Evolutionary conservation across 2,329 filamentous ascomycete species (phyloP), one percentile per base, ranked within the genome.

Genomic region (Chaetoscypha palmicola): DNA sequence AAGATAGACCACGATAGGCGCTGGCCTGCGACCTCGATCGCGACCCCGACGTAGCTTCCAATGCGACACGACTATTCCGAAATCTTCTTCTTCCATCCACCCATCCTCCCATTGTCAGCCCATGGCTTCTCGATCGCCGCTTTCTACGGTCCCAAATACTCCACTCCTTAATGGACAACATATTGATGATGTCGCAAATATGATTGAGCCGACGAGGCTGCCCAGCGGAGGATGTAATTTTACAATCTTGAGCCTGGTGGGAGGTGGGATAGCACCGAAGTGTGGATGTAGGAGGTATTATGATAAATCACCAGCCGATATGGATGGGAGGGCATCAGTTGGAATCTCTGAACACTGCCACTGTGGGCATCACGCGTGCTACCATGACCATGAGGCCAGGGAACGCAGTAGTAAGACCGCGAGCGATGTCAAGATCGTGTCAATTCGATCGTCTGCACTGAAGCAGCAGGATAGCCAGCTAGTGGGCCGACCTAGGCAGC

Each of bases 341-440:
- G 38, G 32, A 26, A 40, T 45, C 43, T 48, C 53, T 14, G 59
- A 49, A 16, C 52, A 56, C 19, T 77, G 74, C 59, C 68, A 71
- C 43, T 77, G 74, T 53, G 70, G 70, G 31, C 74, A 77, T 58
- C 74, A 77, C 65, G 72, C 73, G 5, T 77, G 74, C 58, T 77
- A 71, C 56, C 74, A 77, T 61, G 60, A 66, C 38, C 46, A 48
- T 41, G 49, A 49, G 28, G 45, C 54, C 23, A 45, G 48, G 39
- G 47, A 12, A 11, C 38, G 49, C 23, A 39, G 33, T 32, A 30
- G 20, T 10, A 39, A 43, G 28, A 30, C 30, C 22, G 46, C 33
- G 38, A 41, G 36, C 38, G 48, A 51, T 39, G 33, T 46, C 19
- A 36, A 19, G 21, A 35, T 41, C n/a, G 24, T 34, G 8, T 43